Percentiles rank a stretch among this genome's conserved stretches.
Conservation (phyloP, 2,329 filamentous ascomycete species). For the Cercospora nicotianae region DNA sequence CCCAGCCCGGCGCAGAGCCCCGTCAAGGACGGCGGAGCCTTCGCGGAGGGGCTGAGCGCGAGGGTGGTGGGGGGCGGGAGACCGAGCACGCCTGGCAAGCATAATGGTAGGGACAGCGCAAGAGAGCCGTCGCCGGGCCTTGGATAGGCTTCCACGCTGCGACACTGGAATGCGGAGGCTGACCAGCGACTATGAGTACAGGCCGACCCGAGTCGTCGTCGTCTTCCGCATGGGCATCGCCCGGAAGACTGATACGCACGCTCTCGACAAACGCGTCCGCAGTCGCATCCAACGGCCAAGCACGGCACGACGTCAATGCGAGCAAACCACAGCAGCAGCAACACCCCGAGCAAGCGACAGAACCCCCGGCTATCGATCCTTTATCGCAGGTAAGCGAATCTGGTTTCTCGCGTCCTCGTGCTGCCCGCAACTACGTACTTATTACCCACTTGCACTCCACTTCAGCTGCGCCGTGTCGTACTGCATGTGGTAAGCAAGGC, state of each 20-base stretch:
- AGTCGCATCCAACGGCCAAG: constrained; percentile 17
- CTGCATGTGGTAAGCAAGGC: neutral
- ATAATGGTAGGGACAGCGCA: constrained; percentile 7
- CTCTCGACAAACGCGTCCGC: constrained; percentile 27
- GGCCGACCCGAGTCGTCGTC: constrained; percentile 24
- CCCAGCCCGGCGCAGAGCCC: constrained; percentile 34
- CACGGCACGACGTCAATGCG: constrained; percentile 21
- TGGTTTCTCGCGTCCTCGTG: constrained; percentile 5
- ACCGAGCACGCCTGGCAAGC: constrained; percentile 18
- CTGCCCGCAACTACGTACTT: constrained; percentile 6
- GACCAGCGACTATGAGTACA: constrained; percentile 15
- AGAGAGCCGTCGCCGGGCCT: constrained; percentile 4
- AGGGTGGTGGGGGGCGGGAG: constrained; percentile 15
- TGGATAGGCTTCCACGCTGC: constrained; percentile 5
- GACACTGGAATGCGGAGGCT: constrained; percentile 15
- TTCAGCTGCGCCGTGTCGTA: constrained; percentile 10
- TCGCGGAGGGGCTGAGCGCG: constrained; percentile 13
- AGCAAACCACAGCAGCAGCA: constrained; percentile 25
- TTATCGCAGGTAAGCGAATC: constrained; percentile 61
- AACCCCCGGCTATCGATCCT: constrained; percentile 61
- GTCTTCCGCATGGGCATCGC: constrained; percentile 24
- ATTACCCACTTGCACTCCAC: constrained; percentile 10
- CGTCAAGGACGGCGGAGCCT: constrained; percentile 15
- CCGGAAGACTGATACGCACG: constrained; percentile 30
- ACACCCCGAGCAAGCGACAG: constrained; percentile 13